Evolutionary conservation across 1,139 yeast genomes (phyloP).

Genomic region (Entelexis paramagnoliae): DNA sequence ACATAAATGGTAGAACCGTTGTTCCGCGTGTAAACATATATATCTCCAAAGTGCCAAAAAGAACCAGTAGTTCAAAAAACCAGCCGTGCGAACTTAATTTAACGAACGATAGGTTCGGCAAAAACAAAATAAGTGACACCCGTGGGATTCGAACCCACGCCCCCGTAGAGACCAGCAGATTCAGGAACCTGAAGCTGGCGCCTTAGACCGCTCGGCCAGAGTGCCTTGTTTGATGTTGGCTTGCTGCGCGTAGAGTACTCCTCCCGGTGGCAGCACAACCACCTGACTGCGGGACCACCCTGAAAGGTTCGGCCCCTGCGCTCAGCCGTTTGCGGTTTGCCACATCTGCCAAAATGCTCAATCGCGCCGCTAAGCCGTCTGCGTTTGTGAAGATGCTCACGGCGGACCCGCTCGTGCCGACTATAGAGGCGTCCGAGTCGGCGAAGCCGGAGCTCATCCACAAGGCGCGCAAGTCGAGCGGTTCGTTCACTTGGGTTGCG

Average conservation of each 20-base stretch:
- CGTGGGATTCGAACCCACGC: slow-evolving; percentile 26
- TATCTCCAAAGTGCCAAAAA: too few species aligned
- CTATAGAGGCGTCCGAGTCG: slow-evolving; percentile 40
- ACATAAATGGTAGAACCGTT: too few species aligned
- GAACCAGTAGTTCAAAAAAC: neutral
- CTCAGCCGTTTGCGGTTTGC: neutral
- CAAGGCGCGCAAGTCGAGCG: slow-evolving; percentile 53
- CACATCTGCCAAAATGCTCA: slow-evolving; percentile 17
- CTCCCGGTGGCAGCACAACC: neutral
- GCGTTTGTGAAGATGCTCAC: slow-evolving; percentile 43
- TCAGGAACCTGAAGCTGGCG: slow-evolving; percentile 25
- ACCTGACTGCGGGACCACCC: neutral
- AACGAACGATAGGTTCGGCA: too few species aligned
- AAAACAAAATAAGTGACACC: slow-evolving; percentile 16
- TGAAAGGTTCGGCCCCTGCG: neutral
- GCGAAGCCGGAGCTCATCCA: slow-evolving; percentile 36
- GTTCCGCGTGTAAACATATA: too few species aligned
- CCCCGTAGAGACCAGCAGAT: slow-evolving; percentile 24
- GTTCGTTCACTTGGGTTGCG: slow-evolving; percentile 59
- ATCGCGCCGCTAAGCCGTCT: slow-evolving; percentile 35
- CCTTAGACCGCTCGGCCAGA: slow-evolving; percentile 26
- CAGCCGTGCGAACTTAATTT: too few species aligned
- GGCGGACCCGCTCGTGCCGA: slow-evolving; percentile 53
- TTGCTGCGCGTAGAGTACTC: neutral
- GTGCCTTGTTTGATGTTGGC: slow-evolving; percentile 12